Base-by-base conservation (phyloP, 805 yeast genomes). In the Yarrowia keelungensis region DNA sequence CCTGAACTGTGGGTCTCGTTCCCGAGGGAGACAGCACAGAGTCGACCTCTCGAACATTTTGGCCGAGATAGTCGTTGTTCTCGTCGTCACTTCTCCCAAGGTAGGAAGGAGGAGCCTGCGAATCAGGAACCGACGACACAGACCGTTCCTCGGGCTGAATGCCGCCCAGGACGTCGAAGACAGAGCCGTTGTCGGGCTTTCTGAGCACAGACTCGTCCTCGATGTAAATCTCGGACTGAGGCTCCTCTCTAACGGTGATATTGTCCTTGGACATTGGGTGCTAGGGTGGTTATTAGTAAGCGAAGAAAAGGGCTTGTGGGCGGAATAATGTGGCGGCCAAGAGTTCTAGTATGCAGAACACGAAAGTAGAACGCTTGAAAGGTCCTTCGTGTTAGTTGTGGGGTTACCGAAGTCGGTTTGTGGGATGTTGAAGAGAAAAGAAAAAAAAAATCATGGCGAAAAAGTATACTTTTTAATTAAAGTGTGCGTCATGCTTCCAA, bases 321-420 rank as follows among this genome's bases (percentile, higher is more conserved):
- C 35, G 42, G 39, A 51, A 51, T 51, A 16, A 5, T 36, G 35
- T 22, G 10, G 53, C 35, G 38, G 51, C 9, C 56, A 62, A 62
- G 45, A 74, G 75, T 73, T 73, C 75, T 73, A 51, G 72, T 32
- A 14, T 47, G 64, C 43, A 32, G 64, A 66, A 68, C 75, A 73
- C 75, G 73, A 72, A 69, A 69, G 75, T 71, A 73, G 75, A 73
- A 73, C 75, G 71, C 71, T 54, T 47, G 47, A 36, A 73, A 73
- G 75, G 75, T 71, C 75, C 51, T 64, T 43, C 67, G 67, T 61
- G 56, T 54, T 43, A 41, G 56, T 62, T 11, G 53, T 16, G 43
- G 16, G 12, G 4, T 5, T 62, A 49, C 45, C 67, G 56, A 10
- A 8, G 42, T 43, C 51, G 42, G 65, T 32, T 26, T 14, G 9